Evolutionary conservation across 2,329 filamentous ascomycete genomes (phyloP), one percentile per base, ranked within the genome.

Genomic region (Colletotrichum plurivorum): DNA sequence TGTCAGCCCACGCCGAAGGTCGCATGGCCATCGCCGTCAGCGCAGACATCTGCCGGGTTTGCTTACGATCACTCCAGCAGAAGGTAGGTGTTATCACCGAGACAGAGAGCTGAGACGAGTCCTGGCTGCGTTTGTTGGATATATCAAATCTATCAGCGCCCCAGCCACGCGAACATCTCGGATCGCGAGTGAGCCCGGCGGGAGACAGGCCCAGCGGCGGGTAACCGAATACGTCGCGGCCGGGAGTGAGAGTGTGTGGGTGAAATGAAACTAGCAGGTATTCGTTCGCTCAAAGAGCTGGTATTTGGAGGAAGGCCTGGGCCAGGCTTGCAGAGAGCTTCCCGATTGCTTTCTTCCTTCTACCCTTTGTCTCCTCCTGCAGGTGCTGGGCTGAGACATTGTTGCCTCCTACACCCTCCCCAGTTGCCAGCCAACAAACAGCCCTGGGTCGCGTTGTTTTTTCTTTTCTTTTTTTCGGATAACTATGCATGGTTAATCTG

Each of bases 361-460:
- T n/a, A 4, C 18, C 46, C 25, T 51, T 22, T 59, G 27, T 59
- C 56, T 25, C 13, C n/a, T 59, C 27, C 56, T 20, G 45, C 56
- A 39, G 25, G 31, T 36, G 31, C 43, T n/a, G 20, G 56, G 27
- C 56, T 51, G 43, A 59, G 56, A 59, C 56, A 41, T 41, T 51
- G n/a, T 36, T 36, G 10, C 31, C 31, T 36, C 43, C 25, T 8
- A 48, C 25, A 2, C 18, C 22, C 16, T n/a, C 41, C 41, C 41
- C 43, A 13, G 41, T 31, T n/a, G 8, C 31, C 31, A 36, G 31
- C 31, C 22, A 25, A 25, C 31, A 36, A 25, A 25, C 31, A 36
- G 31, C 31, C 31, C 16, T 16, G 13, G 25, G 20, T 41, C 31
- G 22, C n/a, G 7, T 54, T 36, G 27, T 10, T 58, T 10, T 10